phyloP scores from a whole-genome alignment of 176 grass and related monocot genomes.

The Oryza meridionalis region DNA sequence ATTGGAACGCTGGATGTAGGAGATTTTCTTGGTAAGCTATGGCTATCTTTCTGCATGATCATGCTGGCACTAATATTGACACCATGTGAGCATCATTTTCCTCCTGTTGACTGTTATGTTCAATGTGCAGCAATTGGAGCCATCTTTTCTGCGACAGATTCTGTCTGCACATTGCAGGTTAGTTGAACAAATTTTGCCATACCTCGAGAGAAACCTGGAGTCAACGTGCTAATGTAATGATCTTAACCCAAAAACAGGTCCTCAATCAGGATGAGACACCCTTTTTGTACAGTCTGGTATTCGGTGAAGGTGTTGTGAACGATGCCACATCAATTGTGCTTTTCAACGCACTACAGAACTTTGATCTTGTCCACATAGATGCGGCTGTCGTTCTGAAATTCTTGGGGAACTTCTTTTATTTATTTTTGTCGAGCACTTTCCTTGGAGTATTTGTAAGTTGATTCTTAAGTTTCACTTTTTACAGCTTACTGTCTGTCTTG shows the following conservation, averaged over 20 bases:
- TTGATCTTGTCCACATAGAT: conserved; percentile 77
- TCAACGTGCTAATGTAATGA: not conserved
- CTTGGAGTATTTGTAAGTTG: conserved; percentile 93
- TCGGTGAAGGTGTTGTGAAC: conserved; percentile 97
- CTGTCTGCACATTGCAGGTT: conserved; percentile 99
- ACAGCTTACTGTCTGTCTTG: not conserved
- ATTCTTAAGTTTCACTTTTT: conserved; percentile 7
- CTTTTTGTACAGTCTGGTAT: conserved; percentile 88
- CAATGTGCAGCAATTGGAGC: conserved; percentile 87
- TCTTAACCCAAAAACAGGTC: conserved; percentile 62
- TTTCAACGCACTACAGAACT: conserved; percentile 94
- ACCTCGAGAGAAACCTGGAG: not conserved
- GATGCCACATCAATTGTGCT: conserved; percentile 96
- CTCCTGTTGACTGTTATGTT: conserved; percentile 20
- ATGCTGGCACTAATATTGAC: conserved; percentile 6
- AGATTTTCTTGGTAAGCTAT: conserved; percentile 90
- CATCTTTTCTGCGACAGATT: conserved; percentile 99
- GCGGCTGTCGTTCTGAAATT: conserved; percentile 60
- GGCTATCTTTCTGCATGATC: conserved; percentile 30
- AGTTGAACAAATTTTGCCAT: not conserved
- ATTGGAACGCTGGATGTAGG: conserved; percentile 82
- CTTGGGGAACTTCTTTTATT: conserved; percentile 70
- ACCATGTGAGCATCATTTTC: conserved; percentile 34
- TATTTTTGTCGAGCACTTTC: conserved; percentile 87
- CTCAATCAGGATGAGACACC: conserved; percentile 98